Conservation (phyloP, 1,284 basidiomycete genomes). For the Cutaneotrichosporon dermatis region DNA sequence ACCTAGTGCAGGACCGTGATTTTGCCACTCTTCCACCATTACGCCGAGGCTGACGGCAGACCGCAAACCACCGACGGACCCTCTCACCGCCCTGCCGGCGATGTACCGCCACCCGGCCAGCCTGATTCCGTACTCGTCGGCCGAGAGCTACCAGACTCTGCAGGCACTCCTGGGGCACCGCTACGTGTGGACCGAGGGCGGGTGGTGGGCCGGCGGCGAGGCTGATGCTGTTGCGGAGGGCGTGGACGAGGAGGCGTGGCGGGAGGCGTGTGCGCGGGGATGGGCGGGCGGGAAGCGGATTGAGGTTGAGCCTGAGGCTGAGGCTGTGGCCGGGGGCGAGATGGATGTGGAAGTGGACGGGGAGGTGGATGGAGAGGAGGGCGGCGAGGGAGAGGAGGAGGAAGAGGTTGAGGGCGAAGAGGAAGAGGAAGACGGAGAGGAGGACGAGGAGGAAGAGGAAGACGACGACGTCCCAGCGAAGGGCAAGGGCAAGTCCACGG, state of each 20-base stretch:
- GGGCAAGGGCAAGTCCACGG: not conserved
- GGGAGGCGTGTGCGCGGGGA: constrained; percentile 30
- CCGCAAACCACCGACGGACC: constrained; percentile 45
- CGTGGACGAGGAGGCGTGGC: constrained; percentile 33
- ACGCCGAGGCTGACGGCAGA: constrained; percentile 23
- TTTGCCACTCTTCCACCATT: too few species aligned
- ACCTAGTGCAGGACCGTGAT: too few species aligned
- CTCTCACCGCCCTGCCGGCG: constrained; percentile 51
- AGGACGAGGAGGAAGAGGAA: constrained; percentile 3
- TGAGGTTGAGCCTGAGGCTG: too few species aligned
- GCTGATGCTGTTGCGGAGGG: constrained; percentile 36
- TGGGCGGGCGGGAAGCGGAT: constrained; percentile 32
- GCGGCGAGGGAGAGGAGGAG: constrained; percentile 12
- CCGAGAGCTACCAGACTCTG: constrained; percentile 47
- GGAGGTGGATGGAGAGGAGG: constrained; percentile 16
- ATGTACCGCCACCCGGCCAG: constrained; percentile 52
- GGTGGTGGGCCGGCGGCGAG: constrained; percentile 40
- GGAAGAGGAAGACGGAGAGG: not conserved
- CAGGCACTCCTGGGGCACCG: constrained; percentile 31
- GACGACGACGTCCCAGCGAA: not conserved
- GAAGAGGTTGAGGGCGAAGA: constrained; percentile 2
- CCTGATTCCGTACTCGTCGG: constrained; percentile 48
- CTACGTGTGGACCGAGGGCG: constrained; percentile 34
- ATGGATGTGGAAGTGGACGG: constrained; percentile 10
- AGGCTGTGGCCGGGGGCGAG: constrained; percentile 12